Evolutionary conservation across 2,329 filamentous ascomycete genomes (phyloP), one percentile per base, ranked within the genome.

Genomic region (Geosmithia putterillii): DNA sequence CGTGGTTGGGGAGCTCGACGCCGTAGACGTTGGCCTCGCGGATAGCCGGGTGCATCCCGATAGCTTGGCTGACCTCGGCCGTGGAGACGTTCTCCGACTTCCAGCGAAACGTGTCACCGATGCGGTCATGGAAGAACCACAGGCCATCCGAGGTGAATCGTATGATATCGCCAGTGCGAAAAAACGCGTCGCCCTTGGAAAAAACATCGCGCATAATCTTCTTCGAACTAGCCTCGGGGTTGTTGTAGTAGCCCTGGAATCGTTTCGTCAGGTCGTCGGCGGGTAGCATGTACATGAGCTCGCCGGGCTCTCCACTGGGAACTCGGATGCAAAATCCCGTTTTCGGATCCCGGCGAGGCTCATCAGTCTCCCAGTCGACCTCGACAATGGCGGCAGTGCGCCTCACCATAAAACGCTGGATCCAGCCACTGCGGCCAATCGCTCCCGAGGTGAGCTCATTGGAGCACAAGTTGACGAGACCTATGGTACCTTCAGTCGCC

Each of bases 11-110:
- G 7, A 94, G 62, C 37, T 77, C 61, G 2, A 94, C 84, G 34
- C 87, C 87, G 54, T 94, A 94, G 22, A 94, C 87, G 52, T 94
- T 94, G 25, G 85, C 83, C 63, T 94, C 87, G 25, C 73, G 66
- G 14, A 94, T 70, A 1, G 68, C 66, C 0, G 79, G 67, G 55
- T 88, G 82, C 1, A 68, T 62, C 14, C 84, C 81, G 0, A 95
- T 61, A 0, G 77, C 76, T 55, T 88, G 76, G n/a, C 81, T 75
- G 17, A 94, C 88, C 59, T 95, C 87, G 41, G 74, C 79, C 0
- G 85, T 89, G 3, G 83, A 86, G 1, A 90, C 83, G 52, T 90
- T 90, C 60, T 90, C 84, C 42, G 79, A 81, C 65, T 92, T 86
- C 83, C 83, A 87, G 41, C 83, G 75, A 64, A 82, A 87, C 0